Evolutionary conservation across 106 monocot species (phyloP).

Genomic region (Dioscorea zingiberensis): DNA sequence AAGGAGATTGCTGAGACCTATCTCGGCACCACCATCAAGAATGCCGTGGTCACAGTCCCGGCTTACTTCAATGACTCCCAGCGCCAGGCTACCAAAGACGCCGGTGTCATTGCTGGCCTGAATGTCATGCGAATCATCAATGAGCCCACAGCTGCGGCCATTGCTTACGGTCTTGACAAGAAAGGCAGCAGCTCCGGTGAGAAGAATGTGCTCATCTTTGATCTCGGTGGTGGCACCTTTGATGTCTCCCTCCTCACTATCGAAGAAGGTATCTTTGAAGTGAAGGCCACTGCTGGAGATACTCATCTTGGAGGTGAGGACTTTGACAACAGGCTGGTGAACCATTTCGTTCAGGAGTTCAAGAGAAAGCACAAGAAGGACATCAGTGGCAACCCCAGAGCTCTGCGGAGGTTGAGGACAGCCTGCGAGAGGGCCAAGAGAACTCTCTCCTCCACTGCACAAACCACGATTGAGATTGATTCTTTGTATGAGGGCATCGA

Average conservation of each 20-base stretch:
- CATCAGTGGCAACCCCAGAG: slow-evolving; percentile 63
- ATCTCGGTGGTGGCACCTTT: slow-evolving; percentile 74
- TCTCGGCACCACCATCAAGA: too few relatives aligned
- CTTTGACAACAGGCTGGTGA: slow-evolving; percentile 81
- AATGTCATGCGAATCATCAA: slow-evolving; percentile 76
- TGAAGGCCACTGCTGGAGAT: slow-evolving; percentile 86
- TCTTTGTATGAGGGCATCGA: slow-evolving; percentile 12
- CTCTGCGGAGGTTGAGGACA: slow-evolving; percentile 41
- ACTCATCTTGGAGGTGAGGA: slow-evolving; percentile 86
- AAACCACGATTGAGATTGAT: slow-evolving; percentile 20
- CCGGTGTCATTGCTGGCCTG: slow-evolving; percentile 63
- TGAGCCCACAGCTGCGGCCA: slow-evolving; percentile 77
- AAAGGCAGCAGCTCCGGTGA: slow-evolving; percentile 51
- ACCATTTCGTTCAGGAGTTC: slow-evolving; percentile 79
- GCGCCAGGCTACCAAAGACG: slow-evolving; percentile 73
- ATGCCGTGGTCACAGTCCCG: too few relatives aligned
- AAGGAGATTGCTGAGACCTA: slow-evolving; percentile 54
- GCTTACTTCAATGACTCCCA: slow-evolving; percentile 70
- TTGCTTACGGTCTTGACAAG: slow-evolving; percentile 82
- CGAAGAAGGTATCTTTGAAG: slow-evolving; percentile 78
- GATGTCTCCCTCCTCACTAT: slow-evolving; percentile 77
- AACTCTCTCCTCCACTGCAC: slow-evolving; percentile 33
- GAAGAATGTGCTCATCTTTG: slow-evolving; percentile 88
- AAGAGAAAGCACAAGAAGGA: slow-evolving; percentile 88
- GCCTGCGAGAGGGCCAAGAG: slow-evolving; percentile 50